Conservation (phyloP, 257 asterid genomes). For the Gentiana macrophylla region DNA sequence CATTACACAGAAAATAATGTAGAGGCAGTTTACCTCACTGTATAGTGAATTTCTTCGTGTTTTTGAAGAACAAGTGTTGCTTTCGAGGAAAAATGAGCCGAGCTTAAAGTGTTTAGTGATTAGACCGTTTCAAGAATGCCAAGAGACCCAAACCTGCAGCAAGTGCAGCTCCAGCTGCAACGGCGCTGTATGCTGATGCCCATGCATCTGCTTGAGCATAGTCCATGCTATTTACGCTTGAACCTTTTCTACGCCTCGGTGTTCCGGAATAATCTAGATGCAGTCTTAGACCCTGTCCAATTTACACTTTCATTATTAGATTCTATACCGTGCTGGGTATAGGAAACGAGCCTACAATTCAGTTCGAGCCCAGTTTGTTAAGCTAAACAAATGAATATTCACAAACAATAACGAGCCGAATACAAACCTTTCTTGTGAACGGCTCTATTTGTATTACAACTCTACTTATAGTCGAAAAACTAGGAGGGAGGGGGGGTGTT, state of each 20-base stretch:
- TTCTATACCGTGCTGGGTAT: no score
- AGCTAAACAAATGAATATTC: no score
- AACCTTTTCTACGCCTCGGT: constrained; percentile 30
- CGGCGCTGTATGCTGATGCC: constrained; percentile 61
- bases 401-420: no score
- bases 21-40: no score
- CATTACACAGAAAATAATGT: no score
- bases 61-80: no score
- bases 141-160: constrained; percentile 66
- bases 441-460: background rate
- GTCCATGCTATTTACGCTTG: constrained; percentile 26
- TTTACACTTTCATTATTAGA: background rate
- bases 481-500: no score
- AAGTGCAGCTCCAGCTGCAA: constrained; percentile 89
- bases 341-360: no score
- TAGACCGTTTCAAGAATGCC: constrained; percentile 54
- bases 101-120: constrained; percentile 16
- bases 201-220: constrained; percentile 57
- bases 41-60: no score
- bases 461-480: background rate
- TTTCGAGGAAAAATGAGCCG: no score
- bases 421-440: no score
- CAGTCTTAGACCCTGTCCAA: constrained; percentile 63
- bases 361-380: no score
- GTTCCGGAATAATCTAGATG: constrained; percentile 60